A percentile compares a stretch with the other conserved stretches of the same genome.
phyloP scores from a whole-genome alignment of 176 grass and related monocot genomes.

The Melocanna baccifera region DNA sequence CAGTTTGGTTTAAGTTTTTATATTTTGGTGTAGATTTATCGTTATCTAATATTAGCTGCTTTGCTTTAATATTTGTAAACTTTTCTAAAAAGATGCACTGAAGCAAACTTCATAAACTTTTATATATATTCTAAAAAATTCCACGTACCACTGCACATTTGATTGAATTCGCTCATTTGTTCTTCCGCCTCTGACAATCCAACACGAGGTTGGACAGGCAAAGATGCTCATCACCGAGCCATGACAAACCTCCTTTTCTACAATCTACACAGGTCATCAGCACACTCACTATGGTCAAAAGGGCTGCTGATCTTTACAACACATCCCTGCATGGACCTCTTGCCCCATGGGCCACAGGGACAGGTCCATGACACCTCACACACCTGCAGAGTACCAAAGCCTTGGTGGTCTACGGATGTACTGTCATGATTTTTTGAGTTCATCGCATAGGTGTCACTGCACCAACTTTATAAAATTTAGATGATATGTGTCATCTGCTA shows the following conservation, averaged over 20 bases:
- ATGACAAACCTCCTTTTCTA: constrained; percentile 28
- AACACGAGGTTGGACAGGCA: background rate
- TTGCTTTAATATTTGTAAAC: no score
- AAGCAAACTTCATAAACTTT: no score
- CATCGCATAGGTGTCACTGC: no score
- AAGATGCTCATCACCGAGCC: constrained; percentile 41
- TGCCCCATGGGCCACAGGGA: constrained; percentile 6
- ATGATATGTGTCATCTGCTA: no score
- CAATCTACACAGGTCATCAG: constrained; percentile 7
- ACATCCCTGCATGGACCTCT: constrained; percentile 16
- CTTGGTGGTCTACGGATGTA: background rate
- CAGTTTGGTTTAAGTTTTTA: no score
- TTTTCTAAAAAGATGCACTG: no score
- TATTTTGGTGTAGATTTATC: no score
- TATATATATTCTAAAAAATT: background rate
- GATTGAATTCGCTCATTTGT: background rate
- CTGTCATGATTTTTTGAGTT: background rate
- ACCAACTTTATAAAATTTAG: no score
- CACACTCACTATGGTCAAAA: constrained; percentile 35
- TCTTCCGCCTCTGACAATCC: background rate
- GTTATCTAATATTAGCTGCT: no score
- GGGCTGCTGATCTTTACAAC: constrained; percentile 18
- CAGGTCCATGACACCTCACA: background rate
- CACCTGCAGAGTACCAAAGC: background rate
- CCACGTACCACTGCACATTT: background rate